Evolutionary conservation across 371 early-diverging fungal genomes (phyloP).

Genomic region (Nematocida sp.): DNA sequence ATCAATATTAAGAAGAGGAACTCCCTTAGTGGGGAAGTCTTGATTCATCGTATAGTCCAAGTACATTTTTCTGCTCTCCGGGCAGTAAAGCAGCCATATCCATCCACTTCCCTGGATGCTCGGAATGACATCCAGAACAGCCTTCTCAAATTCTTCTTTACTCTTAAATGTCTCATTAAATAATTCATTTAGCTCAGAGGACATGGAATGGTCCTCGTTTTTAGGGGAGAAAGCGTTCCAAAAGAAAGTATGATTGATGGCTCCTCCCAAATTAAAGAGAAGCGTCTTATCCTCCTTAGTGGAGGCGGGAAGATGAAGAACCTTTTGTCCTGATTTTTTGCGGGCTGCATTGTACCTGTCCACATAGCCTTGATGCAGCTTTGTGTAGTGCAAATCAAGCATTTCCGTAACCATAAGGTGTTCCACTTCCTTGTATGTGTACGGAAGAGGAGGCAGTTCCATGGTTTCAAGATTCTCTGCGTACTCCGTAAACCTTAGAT

Average conservation of each 20-base stretch:
- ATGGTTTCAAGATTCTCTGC: not conserved
- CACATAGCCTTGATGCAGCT: slow-evolving; percentile 48
- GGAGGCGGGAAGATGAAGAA: not conserved
- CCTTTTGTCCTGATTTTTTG: not conserved
- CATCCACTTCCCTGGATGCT: slow-evolving; percentile 41
- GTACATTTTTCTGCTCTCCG: not conserved
- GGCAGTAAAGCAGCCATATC: slow-evolving; percentile 43
- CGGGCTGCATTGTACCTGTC: slow-evolving; percentile 43
- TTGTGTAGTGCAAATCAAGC: slow-evolving; percentile 29
- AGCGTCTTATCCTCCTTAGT: slow-evolving; percentile 20
- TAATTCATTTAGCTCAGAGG: not conserved
- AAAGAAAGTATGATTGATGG: slow-evolving; percentile 44
- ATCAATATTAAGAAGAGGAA: slow-evolving; percentile 43
- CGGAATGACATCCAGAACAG: not conserved
- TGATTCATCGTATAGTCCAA: slow-evolving; percentile 42
- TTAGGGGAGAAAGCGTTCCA: slow-evolving; percentile 27
- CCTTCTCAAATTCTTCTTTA: not conserved
- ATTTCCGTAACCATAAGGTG: slow-evolving; percentile 17
- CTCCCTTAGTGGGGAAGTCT: slow-evolving; percentile 21
- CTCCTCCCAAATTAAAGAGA: slow-evolving; percentile 40
- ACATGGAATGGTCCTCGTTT: not conserved
- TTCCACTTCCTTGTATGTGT: slow-evolving; percentile 16
- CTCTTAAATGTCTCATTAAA: slow-evolving; percentile 13
- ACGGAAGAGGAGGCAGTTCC: not conserved
- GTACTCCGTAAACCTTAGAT: not conserved